Evolutionary conservation across 768 basidiomycete species (phyloP), one percentile per base, ranked within the genome.

Genomic region (Cystofilobasidium ferigula): DNA sequence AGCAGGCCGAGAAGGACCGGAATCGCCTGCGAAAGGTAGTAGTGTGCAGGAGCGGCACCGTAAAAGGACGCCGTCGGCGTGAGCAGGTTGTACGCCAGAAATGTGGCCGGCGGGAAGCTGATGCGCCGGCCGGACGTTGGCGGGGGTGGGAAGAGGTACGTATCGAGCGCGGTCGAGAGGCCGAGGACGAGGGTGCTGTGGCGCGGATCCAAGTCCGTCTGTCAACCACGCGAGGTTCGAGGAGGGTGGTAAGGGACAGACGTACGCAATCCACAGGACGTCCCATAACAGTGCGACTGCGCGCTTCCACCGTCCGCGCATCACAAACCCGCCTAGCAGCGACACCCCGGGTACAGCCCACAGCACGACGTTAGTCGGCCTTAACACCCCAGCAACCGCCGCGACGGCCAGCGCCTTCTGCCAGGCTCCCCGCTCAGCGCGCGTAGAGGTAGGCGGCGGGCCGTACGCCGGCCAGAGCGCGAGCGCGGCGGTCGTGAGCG

Each of bases 281-380:
- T 62, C 61, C 26, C 57, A 6, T 16, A 59, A 4, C 10, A 60
- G 48, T 2, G 14, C 38, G 9, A 10, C 42, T 16, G 57, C 61
- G 8, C 48, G 34, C n/a, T 0, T 32, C 12, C 16, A 10, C 14
- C 43, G 28, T 3, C 35, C 42, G 16, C 51, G 26, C 8, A 0
- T n/a, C 30, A 42, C 28, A 13, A 28, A 38, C 8, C 70, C 60
- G 5, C 64, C n/a, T 1, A 86, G 69, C 8, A 91, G 77, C 60
- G 80, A 77, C 0, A 74, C 67, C 48, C 86, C 83, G 62, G 93
- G 78, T 71, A 83, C 88, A 6, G 82, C 62, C 94, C 94, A 98
- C 28, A 95, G 82, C 13, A 94, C 79, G 6, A 83, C 84, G 70
- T 87, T 94, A 1, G 93, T 95, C 2, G 93, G 87, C n/a, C 95